These are phyloP conservation scores for Arachnopeziza araneosa DNA, from an alignment of 2,329 filamentous ascomycete species.

Conservation along the genomic window DNA sequence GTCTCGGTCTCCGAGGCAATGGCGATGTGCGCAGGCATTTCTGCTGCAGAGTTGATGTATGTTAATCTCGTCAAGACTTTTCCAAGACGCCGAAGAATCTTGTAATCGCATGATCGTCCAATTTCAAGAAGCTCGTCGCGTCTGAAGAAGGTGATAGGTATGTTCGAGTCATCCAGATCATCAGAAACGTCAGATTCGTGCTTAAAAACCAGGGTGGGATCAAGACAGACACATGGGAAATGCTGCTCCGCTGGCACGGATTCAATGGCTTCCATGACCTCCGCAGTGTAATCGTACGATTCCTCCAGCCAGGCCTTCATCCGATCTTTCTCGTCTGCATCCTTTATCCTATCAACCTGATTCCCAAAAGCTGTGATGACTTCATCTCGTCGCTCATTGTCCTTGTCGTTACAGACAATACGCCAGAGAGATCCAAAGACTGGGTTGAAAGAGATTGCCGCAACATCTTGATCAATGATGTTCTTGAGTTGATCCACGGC, in stretches of 20 bases:
- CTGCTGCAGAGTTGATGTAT: slow-evolving; percentile 13
- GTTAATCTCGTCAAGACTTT: slow-evolving; percentile 15
- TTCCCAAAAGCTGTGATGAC: slow-evolving; percentile 12
- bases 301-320: slow-evolving; percentile 20
- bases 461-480: slow-evolving; percentile 14
- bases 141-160: slow-evolving; percentile 11
- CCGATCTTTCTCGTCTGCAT: slow-evolving; percentile 9
- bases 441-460: slow-evolving; percentile 15
- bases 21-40: slow-evolving; percentile 16
- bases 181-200: background rate
- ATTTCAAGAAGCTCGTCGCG: slow-evolving; percentile 20
- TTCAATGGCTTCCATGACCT: slow-evolving; percentile 13
- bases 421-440: slow-evolving; percentile 19
- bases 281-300: slow-evolving; percentile 18
- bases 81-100: slow-evolving; percentile 16
- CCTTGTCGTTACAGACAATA: slow-evolving; percentile 15
- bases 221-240: slow-evolving; percentile 19
- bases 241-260: slow-evolving; percentile 7
- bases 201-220: slow-evolving; percentile 15
- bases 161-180: slow-evolving; percentile 5
- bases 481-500: slow-evolving; percentile 12
- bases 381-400: slow-evolving; percentile 10
- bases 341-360: slow-evolving; percentile 11
- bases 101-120: slow-evolving; percentile 18
- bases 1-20: slow-evolving; percentile 6